phyloP scores from a whole-genome alignment of 2,329 filamentous ascomycete species.

The Hypoxylon sp. region DNA sequence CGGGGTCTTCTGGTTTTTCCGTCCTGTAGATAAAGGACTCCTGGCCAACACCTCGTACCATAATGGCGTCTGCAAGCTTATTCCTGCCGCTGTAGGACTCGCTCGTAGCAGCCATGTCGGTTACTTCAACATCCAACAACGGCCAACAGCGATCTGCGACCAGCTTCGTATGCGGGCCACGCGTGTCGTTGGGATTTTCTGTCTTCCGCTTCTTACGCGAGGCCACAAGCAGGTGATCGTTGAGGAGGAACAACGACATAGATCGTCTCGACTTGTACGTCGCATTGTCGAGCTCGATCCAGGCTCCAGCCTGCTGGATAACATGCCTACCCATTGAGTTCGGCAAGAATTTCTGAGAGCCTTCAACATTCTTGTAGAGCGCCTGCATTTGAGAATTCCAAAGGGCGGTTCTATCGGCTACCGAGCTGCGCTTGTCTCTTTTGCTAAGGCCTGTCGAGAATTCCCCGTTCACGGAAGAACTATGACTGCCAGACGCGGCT shows the following conservation, averaged over 20 bases:
- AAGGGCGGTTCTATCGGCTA: slow-evolving; percentile 74
- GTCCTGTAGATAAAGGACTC: slow-evolving; percentile 96
- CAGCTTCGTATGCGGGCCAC: slow-evolving; percentile 75
- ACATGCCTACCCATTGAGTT: slow-evolving; percentile 93
- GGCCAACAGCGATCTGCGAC: slow-evolving; percentile 96
- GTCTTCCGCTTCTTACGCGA: slow-evolving; percentile 91
- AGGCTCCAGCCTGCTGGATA: slow-evolving; percentile 89
- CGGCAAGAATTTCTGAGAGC: slow-evolving; percentile 95
- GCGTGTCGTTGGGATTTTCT: slow-evolving; percentile 69
- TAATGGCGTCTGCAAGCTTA: slow-evolving; percentile 86
- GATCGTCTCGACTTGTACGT: slow-evolving; percentile 93
- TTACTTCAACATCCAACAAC: slow-evolving; percentile 89
- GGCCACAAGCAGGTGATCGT: slow-evolving; percentile 92
- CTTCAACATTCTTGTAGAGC: slow-evolving; percentile 96
- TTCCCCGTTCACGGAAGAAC: slow-evolving; percentile 63
- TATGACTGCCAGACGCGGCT: slow-evolving; percentile 66
- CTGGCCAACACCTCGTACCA: slow-evolving; percentile 84
- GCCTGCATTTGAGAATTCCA: slow-evolving; percentile 81
- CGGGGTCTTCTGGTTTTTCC: slow-evolving; percentile 80
- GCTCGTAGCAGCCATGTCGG: slow-evolving; percentile 80
- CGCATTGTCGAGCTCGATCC: slow-evolving; percentile 96
- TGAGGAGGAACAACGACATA: slow-evolving; percentile 91
- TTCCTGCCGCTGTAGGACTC: slow-evolving; percentile 68
- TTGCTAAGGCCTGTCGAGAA: slow-evolving; percentile 70
- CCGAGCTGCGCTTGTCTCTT: slow-evolving; percentile 88